Base-by-base conservation (phyloP, 352 stramenopile species). In the Vaucheria bursata region DNA sequence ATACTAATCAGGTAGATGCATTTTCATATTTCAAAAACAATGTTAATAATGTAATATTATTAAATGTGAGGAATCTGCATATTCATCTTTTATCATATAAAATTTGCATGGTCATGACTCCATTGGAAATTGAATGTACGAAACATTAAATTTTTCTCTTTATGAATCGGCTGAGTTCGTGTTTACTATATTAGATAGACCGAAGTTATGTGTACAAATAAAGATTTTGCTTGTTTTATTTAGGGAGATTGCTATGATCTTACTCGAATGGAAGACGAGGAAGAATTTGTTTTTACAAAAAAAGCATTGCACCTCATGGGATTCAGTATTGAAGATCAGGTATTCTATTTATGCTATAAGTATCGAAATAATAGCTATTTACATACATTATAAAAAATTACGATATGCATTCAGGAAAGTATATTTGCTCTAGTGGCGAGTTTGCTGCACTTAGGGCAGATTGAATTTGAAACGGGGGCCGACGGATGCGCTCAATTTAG, bases 371-470 rank as follows among this genome's bases (percentile, higher is more conserved):
- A 59, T 12, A 25, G n/a, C n/a, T n/a, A n/a, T n/a, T n/a, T n/a
- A n/a, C n/a, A n/a, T n/a, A n/a, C n/a, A n/a, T n/a, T n/a, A n/a
- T n/a, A n/a, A n/a, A n/a, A n/a, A n/a, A n/a, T n/a, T n/a, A n/a
- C n/a, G n/a, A n/a, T n/a, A n/a, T n/a, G n/a, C n/a, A 2, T 68
- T 31, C 53, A 68, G 40, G 37, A 78, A 39, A 81, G 67, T 8
- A 96, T 98, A 34, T 96, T 98, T 64, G 89, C 87, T 25, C 90
- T 98, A 8, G 90, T 99, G 66, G 95, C 95, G 7, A 95, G 92
- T 37, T 89, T 99, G 34, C 84, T 99, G 77, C 94, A 99, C 82
- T 86, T 99, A 3, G 96, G 96, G 1, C 67, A 81, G 69, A 45
- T 98, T 64, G 89, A 90, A 40, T 99, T 99, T 80, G 76, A 81